phyloP scores from a whole-genome alignment of 352 stramenopile species.

The Phytophthora foliorum region DNA sequence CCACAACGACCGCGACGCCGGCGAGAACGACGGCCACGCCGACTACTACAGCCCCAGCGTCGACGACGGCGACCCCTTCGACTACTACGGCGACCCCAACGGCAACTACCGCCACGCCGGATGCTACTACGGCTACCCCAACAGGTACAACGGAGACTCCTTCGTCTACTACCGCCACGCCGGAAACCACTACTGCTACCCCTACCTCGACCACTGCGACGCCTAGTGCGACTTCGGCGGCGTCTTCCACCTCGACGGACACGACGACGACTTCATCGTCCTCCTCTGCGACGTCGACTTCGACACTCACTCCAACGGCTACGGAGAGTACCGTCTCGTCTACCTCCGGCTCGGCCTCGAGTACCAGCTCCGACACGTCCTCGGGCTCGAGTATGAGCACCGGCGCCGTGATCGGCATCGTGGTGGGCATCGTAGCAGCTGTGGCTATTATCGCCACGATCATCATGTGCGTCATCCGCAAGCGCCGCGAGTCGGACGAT shows the following conservation, averaged over 20 bases:
- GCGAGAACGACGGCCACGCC: slow-evolving; percentile 16
- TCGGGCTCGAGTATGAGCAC: slow-evolving; percentile 69
- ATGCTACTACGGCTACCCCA: slow-evolving; percentile 15
- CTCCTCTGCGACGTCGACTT: slow-evolving; percentile 7
- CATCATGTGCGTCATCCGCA: slow-evolving; percentile 66
- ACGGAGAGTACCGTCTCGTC: slow-evolving; percentile 27
- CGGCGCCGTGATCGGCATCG: slow-evolving; percentile 73
- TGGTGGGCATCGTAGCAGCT: slow-evolving; percentile 68
- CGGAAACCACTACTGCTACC: slow-evolving; percentile 21
- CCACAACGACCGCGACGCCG: slow-evolving; percentile 6
- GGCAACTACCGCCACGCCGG: neutral
- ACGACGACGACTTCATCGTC: slow-evolving; percentile 29
- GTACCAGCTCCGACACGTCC: slow-evolving; percentile 32
- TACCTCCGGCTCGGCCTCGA: slow-evolving; percentile 28
- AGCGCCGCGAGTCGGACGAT: slow-evolving; percentile 67
- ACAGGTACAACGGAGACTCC: slow-evolving; percentile 15
- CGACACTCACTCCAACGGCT: slow-evolving; percentile 23
- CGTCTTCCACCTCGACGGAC: slow-evolving; percentile 36
- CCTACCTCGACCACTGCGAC: slow-evolving; percentile 29
- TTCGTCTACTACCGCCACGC: slow-evolving; percentile 15
- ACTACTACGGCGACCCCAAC: neutral
- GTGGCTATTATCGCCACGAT: slow-evolving; percentile 69
- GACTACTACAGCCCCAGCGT: neutral
- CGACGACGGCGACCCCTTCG: slow-evolving; percentile 24
- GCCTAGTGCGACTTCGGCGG: slow-evolving; percentile 29